Base-by-base conservation (phyloP, 192 early-diverging fungal genomes). In the Spinellus fusiger region DNA sequence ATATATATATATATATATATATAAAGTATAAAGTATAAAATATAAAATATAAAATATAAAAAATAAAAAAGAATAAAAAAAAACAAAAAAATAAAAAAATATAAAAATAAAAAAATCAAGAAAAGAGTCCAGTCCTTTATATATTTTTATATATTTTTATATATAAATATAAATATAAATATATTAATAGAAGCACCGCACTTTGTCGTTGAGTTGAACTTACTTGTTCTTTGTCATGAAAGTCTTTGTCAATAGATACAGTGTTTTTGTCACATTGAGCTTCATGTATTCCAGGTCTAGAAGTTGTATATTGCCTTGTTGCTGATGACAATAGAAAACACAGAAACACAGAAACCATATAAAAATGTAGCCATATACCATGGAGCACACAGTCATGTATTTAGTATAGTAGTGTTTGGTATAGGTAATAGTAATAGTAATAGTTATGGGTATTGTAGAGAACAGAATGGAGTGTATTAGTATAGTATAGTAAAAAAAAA, bases 241-340 rank as follows among this genome's bases (percentile, higher is more conserved):
- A 38, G 83, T 89, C 57, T 85, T 89, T 60, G 90, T 94, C 54
- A 97, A 70, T 64, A 95, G 74, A 20, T 80, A 70, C 2, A 97
- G 76, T 26, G 88, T 81, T 73, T 84, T 88, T 59, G 74, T 77
- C 9, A 97, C 91, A 62, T 88, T 86, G 49, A 97, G 76, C 54
- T 93, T 89, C 16, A 97, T 92, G 59, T 94, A 97, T 73, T 95
- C 93, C 2, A 97, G 79, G 69, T 97, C 94, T 15, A 97, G 71
- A 20, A 89, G 72, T 37, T 86, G 73, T 15, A 93, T 81, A 33
- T 92, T 89, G 65, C 89, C 84, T 71, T 94, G 91, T 83, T 97
- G 93, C 80, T 90, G 81, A 59, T 68, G 56, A 8, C 20, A 6
- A 20, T n/a, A 7, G 23, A 53, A 28, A 22, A 62, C 5, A 25